Conservation (phyloP, 2,329 filamentous ascomycete species). For the Sporothrix brunneoviolacea region DNA sequence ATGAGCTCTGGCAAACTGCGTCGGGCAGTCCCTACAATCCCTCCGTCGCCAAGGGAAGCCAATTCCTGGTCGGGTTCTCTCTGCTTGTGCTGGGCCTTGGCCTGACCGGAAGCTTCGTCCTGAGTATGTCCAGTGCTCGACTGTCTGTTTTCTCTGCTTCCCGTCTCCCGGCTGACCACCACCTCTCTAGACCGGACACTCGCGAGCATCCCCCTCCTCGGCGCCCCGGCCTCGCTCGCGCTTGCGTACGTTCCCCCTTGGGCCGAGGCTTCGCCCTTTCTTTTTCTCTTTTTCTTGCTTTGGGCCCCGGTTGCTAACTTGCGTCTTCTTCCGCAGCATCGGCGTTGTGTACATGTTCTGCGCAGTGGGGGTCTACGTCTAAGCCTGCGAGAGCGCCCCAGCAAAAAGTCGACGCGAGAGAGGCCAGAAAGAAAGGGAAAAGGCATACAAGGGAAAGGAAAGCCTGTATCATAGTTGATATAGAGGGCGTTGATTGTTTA, state of each 20-base stretch:
- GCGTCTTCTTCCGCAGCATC: constrained; percentile 51
- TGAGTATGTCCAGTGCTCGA: constrained; percentile 54
- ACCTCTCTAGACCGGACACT: constrained; percentile 67
- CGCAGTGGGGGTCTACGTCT: constrained; percentile 97
- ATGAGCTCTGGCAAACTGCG: constrained; percentile 90
- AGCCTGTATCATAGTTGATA: constrained; percentile 35
- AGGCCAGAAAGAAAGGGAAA: background rate
- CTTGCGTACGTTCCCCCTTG: constrained; percentile 63
- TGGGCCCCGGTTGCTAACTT: background rate
- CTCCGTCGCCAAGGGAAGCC: constrained; percentile 69
- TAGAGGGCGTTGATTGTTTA: constrained; percentile 6
- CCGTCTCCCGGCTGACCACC: constrained; percentile 20
- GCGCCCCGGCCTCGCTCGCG: constrained; percentile 78
- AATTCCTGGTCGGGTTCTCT: constrained; percentile 74
- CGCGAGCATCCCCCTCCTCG: constrained; percentile 67
- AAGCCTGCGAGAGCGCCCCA: constrained; percentile 26
- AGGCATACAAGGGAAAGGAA: background rate
- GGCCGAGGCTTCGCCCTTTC: background rate
- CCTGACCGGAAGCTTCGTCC: constrained; percentile 71
- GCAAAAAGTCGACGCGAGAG: background rate
- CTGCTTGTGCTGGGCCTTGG: constrained; percentile 67
- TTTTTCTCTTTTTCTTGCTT: constrained; percentile 4
- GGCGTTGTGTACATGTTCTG: constrained; percentile 98
- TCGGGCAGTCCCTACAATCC: constrained; percentile 79
- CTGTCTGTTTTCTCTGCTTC: background rate